Evolutionary conservation across 805 yeast genomes (phyloP).

Genomic region (Candida ascalaphidarum): DNA sequence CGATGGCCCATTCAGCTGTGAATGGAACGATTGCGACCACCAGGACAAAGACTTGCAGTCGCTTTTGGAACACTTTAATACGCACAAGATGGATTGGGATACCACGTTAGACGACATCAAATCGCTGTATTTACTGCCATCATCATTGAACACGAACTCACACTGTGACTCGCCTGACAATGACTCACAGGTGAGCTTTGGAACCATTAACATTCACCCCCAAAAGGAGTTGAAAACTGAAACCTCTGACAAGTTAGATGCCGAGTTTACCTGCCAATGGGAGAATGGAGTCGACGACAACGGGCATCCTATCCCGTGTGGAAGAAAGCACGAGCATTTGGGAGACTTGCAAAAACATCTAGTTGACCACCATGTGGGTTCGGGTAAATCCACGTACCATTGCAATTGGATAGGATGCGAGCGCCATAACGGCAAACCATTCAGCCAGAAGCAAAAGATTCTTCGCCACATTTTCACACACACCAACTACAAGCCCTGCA

Average conservation of each 20-base stretch:
- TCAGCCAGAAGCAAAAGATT: constrained; percentile 78
- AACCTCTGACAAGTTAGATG: constrained; percentile 8
- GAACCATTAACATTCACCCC: constrained; percentile 14
- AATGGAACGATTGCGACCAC: constrained; percentile 69
- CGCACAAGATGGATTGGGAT: constrained; percentile 13
- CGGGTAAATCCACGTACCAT: constrained; percentile 58
- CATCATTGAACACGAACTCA: neutral
- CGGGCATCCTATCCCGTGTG: constrained; percentile 39
- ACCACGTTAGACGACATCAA: too few relatives aligned
- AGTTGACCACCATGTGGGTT: constrained; percentile 57
- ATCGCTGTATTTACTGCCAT: neutral
- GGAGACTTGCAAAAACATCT: constrained; percentile 68
- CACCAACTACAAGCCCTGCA: constrained; percentile 74
- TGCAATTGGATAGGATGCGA: constrained; percentile 80
- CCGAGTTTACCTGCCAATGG: constrained; percentile 38
- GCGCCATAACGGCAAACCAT: constrained; percentile 48
- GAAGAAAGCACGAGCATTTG: constrained; percentile 37
- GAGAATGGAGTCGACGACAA: constrained; percentile 19
- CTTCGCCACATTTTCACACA: constrained; percentile 84
- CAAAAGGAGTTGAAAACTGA: neutral
- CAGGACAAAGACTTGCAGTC: constrained; percentile 42
- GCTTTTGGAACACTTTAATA: constrained; percentile 45
- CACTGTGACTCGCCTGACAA: constrained; percentile 1
- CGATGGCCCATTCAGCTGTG: constrained; percentile 40
- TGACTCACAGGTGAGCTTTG: neutral